Conservation (phyloP, 768 basidiomycete genomes). For the Leccinum arenicola region DNA sequence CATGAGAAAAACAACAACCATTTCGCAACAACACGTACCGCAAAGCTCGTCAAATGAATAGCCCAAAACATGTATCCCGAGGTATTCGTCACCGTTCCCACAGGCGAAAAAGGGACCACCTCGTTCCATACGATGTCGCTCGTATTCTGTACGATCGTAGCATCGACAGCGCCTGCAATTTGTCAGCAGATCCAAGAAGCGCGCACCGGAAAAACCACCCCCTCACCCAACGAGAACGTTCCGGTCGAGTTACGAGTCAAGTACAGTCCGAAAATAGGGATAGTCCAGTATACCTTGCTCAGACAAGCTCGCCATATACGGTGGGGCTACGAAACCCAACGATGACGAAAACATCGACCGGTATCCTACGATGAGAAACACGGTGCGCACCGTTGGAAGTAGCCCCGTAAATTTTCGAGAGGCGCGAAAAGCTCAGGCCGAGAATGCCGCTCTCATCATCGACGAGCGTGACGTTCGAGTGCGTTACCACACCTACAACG, state of each 20-base stretch:
- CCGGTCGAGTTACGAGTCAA: conserved; percentile 59
- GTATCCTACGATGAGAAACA: conserved; percentile 11
- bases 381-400: conserved; percentile 45
- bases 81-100: conserved; percentile 50
- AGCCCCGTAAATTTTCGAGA: conserved; percentile 54
- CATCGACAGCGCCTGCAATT: conserved; percentile 72
- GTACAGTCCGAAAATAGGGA: conserved; percentile 72
- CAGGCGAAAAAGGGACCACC: conserved; percentile 71
- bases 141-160: conserved; percentile 58
- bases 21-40: conserved; percentile 36
- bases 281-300: conserved; percentile 65
- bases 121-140: conserved; percentile 69
- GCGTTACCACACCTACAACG: conserved; percentile 52
- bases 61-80: conserved; percentile 80
- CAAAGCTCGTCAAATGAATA: conserved; percentile 54
- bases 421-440: conserved; percentile 72
- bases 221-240: conserved; percentile 59
- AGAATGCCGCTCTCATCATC: conserved; percentile 70
- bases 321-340: conserved; percentile 45
- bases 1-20: conserved; percentile 2
- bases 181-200: background rate
- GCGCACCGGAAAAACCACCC: background rate
- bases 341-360: background rate
- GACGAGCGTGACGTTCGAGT: conserved; percentile 58
- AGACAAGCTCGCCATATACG: conserved; percentile 64